These are phyloP conservation scores for Neofusicoccum sp. DNA, from an alignment of 2,329 filamentous ascomycete genomes.

Conservation along the genomic window DNA sequence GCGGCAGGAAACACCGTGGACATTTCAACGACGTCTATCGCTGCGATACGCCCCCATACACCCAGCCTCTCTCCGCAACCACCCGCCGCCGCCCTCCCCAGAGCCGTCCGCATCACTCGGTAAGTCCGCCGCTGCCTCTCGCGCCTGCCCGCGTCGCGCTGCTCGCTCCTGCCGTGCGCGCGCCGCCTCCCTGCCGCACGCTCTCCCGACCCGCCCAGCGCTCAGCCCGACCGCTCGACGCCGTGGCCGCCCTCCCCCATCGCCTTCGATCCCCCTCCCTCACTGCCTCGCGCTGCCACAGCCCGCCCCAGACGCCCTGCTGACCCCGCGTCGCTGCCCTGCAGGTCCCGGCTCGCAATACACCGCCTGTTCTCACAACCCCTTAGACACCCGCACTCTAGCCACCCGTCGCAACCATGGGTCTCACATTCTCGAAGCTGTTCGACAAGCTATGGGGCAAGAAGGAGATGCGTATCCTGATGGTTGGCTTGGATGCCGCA, in stretches of 20 bases:
- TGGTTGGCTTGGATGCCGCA: conserved; percentile 95
- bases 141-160: not conserved
- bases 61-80: conserved; percentile 13
- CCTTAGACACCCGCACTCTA: conserved; percentile 11
- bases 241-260: conserved; percentile 14
- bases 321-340: not conserved
- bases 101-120: conserved; percentile 2
- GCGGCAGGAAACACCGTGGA: conserved; percentile 19
- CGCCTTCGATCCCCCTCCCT: conserved; percentile 1
- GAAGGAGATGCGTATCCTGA: conserved; percentile 97
- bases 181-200: conserved; percentile 13
- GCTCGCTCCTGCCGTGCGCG: not conserved
- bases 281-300: not conserved
- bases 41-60: conserved; percentile 17
- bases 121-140: conserved; percentile 7
- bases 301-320: not conserved
- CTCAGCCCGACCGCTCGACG: conserved; percentile 12
- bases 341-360: conserved; percentile 12
- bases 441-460: conserved; percentile 99
- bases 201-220: conserved; percentile 17
- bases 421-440: conserved; percentile 89
- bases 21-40: conserved; percentile 19
- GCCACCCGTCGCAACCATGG: conserved; percentile 66
- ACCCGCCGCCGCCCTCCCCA: conserved; percentile 1
- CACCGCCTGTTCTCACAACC: conserved; percentile 16